phyloP scores from a whole-genome alignment of 257 asterid genomes.

The Forsythia viridissima region DNA sequence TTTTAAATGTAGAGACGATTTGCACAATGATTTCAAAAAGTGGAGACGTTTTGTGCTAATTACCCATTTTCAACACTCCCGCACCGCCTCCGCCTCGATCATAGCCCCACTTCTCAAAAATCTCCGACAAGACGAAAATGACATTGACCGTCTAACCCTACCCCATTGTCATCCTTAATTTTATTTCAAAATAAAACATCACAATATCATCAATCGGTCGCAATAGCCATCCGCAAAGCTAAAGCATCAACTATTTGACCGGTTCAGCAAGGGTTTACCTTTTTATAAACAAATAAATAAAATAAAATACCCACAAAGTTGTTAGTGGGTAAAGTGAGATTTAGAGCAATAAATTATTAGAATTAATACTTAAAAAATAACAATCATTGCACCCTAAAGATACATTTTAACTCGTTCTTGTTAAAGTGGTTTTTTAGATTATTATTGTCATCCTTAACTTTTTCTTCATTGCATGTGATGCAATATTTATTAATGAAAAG shows the following conservation, averaged over 20 bases:
- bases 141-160: too few relatives aligned
- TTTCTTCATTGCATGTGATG: constrained; percentile 37
- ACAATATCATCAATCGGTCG: neutral
- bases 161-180: too few relatives aligned
- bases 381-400: constrained; percentile 62
- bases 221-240: neutral
- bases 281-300: neutral
- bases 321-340: neutral
- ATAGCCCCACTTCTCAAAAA: too few relatives aligned
- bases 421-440: constrained; percentile 17
- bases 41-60: too few relatives aligned
- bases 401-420: constrained; percentile 45
- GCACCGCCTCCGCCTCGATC: too few relatives aligned
- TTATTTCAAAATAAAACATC: neutral
- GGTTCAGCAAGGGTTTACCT: neutral
- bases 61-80: too few relatives aligned
- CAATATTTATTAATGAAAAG: constrained; percentile 27
- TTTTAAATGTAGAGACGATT: too few relatives aligned
- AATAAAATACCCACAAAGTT: neutral
- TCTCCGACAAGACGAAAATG: too few relatives aligned
- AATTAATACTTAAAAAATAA: constrained; percentile 17
- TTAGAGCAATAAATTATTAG: constrained; percentile 20
- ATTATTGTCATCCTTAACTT: constrained; percentile 21
- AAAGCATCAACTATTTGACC: neutral
- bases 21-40: too few relatives aligned